A percentile compares a stretch with the other conserved stretches of the same genome.
Evolutionary conservation across 148 eudicot species (phyloP).

Genomic region (Nyssa sinensis): DNA sequence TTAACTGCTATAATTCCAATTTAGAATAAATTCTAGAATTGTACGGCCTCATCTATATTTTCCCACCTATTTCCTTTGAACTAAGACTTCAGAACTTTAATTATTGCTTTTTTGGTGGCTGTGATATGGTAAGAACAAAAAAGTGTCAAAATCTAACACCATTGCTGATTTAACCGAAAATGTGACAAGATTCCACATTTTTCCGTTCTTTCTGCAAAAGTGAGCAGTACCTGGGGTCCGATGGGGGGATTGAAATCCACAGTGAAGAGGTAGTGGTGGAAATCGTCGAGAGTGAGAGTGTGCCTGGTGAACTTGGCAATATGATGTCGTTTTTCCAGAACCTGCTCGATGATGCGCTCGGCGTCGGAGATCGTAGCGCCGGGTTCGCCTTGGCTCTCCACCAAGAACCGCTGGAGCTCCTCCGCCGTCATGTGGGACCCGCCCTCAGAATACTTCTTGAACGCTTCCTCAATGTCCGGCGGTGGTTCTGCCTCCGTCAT

Average conservation of each 20-base stretch:
- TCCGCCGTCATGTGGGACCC: conserved; percentile 58
- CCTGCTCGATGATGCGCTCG: conserved; percentile 38
- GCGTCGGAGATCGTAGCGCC: conserved; percentile 32
- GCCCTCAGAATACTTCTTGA: conserved; percentile 42
- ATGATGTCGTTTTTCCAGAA: conserved; percentile 52
- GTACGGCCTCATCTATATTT: background rate
- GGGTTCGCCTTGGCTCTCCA: conserved; percentile 42
- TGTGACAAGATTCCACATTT: background rate
- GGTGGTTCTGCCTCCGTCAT: conserved; percentile 58
- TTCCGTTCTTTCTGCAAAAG: background rate
- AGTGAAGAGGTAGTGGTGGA: conserved; percentile 58
- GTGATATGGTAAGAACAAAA: background rate
- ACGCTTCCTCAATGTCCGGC: conserved; percentile 50
- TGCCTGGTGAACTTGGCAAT: conserved; percentile 49
- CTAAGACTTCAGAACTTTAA: background rate
- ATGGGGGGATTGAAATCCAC: conserved; percentile 70
- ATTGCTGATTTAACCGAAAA: background rate
- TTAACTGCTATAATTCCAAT: background rate
- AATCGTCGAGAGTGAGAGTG: conserved; percentile 69
- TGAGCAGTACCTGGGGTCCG: conserved; percentile 35
- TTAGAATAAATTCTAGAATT: background rate
- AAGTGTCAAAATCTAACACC: background rate
- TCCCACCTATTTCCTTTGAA: background rate
- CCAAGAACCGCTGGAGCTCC: conserved; percentile 54
- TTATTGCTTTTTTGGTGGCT: background rate